Base-by-base conservation (phyloP, 441 rosid genomes). In the Melastoma candidum region DNA sequence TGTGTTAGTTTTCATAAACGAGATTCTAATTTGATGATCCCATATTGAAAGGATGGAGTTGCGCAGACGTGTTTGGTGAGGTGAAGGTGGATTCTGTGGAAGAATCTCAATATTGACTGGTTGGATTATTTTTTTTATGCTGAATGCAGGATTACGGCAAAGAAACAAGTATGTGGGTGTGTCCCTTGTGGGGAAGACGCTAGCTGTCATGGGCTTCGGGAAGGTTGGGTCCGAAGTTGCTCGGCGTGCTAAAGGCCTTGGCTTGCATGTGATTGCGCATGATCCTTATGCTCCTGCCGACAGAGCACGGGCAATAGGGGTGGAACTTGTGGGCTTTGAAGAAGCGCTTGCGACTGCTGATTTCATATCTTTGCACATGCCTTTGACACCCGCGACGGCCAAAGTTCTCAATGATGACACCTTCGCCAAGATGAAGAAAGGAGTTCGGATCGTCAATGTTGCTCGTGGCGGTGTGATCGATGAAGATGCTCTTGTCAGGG, bases 381-480 rank as follows among this genome's bases (percentile, higher is more conserved):
- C 64, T 24, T 46, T 60, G 17, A 60, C 57, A 41, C 51, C 64
- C 26, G 46, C 64, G n/a, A 60, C 64, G n/a, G n/a, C 57, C 17
- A 60, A 60, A 51, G 11, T 60, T 47, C 64, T 60, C 46, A 60
- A 60, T 27, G 64, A 60, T 22, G 64, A 60, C 9, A 60, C 51
- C 10, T 60, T 60, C 46, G 57, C 64, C n/a, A 60, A 52, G 57
- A 60, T 60, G 64, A 60, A 60, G 64, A 60, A 60, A 46, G 64
- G 64, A 44, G 64, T 60, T 27, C 50, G 64, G 29, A 60, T 60
- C 25, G 57, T 60, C 52, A 60, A 60, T 46, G 64, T 60, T 46
- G 64, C 57, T 60, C 64, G 64, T 32, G 64, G 64, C 17, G 64
- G 64, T 13, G 57, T 60, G 64, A 60, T 60, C 46, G 64, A 60